Evolutionary conservation across 176 grass and related monocot species (phyloP), one percentile per base, ranked within the genome.

Genomic region (Avena atlantica): DNA sequence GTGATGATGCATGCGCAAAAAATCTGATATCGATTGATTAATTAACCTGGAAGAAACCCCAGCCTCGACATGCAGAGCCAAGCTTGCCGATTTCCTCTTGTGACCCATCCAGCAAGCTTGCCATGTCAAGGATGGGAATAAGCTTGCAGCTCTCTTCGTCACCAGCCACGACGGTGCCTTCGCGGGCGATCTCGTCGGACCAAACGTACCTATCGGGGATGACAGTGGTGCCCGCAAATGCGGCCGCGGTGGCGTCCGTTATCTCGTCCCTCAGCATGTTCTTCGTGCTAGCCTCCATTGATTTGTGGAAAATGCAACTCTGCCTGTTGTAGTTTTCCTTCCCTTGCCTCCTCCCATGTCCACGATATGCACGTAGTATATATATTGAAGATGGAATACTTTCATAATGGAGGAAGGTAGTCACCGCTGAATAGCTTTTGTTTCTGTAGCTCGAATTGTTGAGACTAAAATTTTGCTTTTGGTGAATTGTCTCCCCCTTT

Each of bases 71-170:
- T 50, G 71, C 71, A 25, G 44, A 23, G 20, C n/a, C n/a, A n/a
- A 74, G 71, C 71, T 50, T 74, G 2, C 20, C 71, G n/a, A 74
- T 49, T 11, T 74, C 71, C 71, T 74, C 71, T 74, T 48, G 44
- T 8, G 71, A 74, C 71, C 47, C n/a, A 25, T 74, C 71, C 42
- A 74, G n/a, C 44, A 74, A 42, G 12, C n/a, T 49, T 5, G 71
- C 12, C 71, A 74, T 74, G 71, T 74, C 71, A 2, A 74, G 4
- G 6, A 71, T 19, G 4, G 69, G 68, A 16, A 71, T 71, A 73
- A 73, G 19, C 70, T 23, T 23, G 42, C 0, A 2, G 40, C 70
- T 73, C 70, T 73, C 40, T 1, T 47, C 70, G 20, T 73, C 40
- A 0, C 20, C 2, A 11, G n/a, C 70, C 20, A 73, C 70, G 4